Evolutionary conservation across 2,329 filamentous ascomycete species (phyloP).

Genomic region (Aspergillus jensenii): DNA sequence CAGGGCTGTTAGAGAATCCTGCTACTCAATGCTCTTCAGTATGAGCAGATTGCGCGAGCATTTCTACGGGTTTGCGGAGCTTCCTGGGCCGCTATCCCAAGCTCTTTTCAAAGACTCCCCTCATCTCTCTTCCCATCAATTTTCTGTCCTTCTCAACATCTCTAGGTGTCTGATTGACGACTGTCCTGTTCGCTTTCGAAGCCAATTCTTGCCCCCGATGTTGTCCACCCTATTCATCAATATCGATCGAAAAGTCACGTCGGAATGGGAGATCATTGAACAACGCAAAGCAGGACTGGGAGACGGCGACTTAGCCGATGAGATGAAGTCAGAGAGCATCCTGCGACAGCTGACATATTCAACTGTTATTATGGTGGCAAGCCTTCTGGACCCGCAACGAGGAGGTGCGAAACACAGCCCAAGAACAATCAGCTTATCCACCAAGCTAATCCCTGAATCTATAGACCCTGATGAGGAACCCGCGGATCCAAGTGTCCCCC

Average conservation of each 20-base stretch:
- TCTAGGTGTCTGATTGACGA: slow-evolving; percentile 87
- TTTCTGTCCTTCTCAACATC: slow-evolving; percentile 88
- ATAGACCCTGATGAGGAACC: slow-evolving; percentile 38
- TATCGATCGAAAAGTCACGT: slow-evolving; percentile 81
- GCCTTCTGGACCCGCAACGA: slow-evolving; percentile 75
- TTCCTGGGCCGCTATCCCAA: slow-evolving; percentile 78
- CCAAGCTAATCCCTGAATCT: slow-evolving; percentile 15
- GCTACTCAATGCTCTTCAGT: slow-evolving; percentile 91
- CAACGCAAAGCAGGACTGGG: slow-evolving; percentile 58
- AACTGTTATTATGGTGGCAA: slow-evolving; percentile 86
- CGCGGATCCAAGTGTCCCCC: slow-evolving; percentile 33
- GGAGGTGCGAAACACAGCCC: slow-evolving; percentile 51
- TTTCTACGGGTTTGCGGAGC: slow-evolving; percentile 86
- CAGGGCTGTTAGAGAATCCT: slow-evolving; percentile 85
- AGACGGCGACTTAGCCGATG: slow-evolving; percentile 79
- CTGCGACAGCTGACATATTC: slow-evolving; percentile 89
- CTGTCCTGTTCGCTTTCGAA: slow-evolving; percentile 75
- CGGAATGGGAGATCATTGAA: slow-evolving; percentile 80
- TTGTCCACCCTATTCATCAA: slow-evolving; percentile 79
- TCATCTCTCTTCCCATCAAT: slow-evolving; percentile 84
- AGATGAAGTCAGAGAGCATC: slow-evolving; percentile 98
- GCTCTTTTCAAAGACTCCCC: slow-evolving; percentile 81
- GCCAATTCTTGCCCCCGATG: slow-evolving; percentile 81
- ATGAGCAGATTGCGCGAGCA: slow-evolving; percentile 83
- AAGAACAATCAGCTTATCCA: not conserved